Evolutionary conservation across 2,329 filamentous ascomycete species (phyloP), one percentile per base, ranked within the genome.

Genomic region (Amauroascus verrucosus): DNA sequence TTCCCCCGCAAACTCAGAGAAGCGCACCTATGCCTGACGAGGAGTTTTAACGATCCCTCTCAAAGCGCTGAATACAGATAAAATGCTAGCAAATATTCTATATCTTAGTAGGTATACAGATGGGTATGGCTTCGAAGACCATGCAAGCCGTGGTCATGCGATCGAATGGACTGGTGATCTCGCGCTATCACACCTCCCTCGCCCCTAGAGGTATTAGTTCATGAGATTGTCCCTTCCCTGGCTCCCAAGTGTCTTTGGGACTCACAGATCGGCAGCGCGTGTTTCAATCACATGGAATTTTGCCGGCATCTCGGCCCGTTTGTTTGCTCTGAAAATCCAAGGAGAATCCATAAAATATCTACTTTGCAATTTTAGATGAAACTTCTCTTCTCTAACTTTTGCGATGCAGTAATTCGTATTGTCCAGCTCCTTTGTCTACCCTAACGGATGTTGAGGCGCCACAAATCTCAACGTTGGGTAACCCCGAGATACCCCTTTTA

Each of bases 241-340:
- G 22, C 24, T 32, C 3, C 3, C 24, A 45, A 24, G 9, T 26
- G 16, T 14, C 28, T 33, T 30, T 16, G 18, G n/a, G 16, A 22
- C 22, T 41, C 37, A 33, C 24, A 43, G 48, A 51, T 51, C 48
- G 26, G 20, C 48, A 44, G 22, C 38, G 35, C 13, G 46, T 18
- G 18, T 48, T 38, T 35, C 13, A 2, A 44, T 51, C 48, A 51
- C 48, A 51, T 51, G 48, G 38, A 35, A 51, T 44, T 33, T 18
- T 8, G 8, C 18, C 28, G 22, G 14, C 32, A 11, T 6, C 11
- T 41, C 38, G 35, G 48, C 37, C 24, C 24, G 14, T 43, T 41
- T 14, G 2, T 18, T 22, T 20, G 14, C 9, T 20, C 22, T 11
- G 11, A 13, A 28, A 28, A 11, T 30, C 30, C n/a, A 3, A 30